Conservation (phyloP, 1,284 basidiomycete genomes). For the Marasmius fiardii region DNA sequence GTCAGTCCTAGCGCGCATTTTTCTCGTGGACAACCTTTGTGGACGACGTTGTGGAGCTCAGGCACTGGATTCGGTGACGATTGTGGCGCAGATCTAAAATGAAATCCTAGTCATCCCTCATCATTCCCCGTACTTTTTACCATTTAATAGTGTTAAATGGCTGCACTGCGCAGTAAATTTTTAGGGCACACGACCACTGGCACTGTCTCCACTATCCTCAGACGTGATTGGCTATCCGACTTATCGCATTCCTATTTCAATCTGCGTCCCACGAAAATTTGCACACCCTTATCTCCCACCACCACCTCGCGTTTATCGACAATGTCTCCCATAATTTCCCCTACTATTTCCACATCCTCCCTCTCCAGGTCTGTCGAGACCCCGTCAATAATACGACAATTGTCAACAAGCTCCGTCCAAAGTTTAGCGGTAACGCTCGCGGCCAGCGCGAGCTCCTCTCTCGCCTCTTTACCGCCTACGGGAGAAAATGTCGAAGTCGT, state of each 20-base stretch:
- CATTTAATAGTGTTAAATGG: too few species aligned
- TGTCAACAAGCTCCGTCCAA: conserved; percentile 31
- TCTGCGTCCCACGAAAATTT: neutral
- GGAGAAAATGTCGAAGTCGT: conserved; percentile 41
- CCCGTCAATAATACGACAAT: conserved; percentile 18
- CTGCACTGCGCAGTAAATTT: too few species aligned
- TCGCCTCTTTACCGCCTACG: conserved; percentile 38
- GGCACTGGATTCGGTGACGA: too few species aligned
- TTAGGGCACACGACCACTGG: too few species aligned
- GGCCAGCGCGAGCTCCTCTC: conserved; percentile 33
- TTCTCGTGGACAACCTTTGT: too few species aligned
- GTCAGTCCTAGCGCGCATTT: too few species aligned
- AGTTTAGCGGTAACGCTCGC: conserved; percentile 28
- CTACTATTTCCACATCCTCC: conserved; percentile 14
- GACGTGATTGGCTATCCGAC: too few species aligned
- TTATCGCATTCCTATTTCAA: neutral
- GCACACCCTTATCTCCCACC: conserved; percentile 11
- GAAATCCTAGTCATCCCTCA: too few species aligned
- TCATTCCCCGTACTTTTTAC: too few species aligned
- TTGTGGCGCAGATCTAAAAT: too few species aligned
- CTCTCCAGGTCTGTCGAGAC: conserved; percentile 9
- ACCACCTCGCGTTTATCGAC: conserved; percentile 17
- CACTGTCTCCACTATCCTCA: too few species aligned
- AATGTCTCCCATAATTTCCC: conserved; percentile 18
- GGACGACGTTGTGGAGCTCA: too few species aligned